These are phyloP conservation scores for Colletotrichum gloeosporioides DNA, from an alignment of 2,329 filamentous ascomycete genomes.

Conservation along the genomic window DNA sequence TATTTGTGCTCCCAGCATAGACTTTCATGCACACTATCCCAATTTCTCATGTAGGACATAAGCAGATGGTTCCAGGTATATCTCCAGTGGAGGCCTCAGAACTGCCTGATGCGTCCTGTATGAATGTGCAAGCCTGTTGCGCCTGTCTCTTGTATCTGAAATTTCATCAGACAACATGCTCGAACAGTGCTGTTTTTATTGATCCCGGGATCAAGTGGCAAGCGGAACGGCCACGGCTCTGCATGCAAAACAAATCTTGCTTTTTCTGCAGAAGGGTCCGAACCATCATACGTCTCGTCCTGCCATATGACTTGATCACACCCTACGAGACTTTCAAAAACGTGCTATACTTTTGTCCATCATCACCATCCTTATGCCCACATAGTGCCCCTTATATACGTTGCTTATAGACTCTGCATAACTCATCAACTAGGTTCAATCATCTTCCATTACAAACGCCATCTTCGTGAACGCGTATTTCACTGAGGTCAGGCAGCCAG, in stretches of 20 bases:
- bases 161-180: too few species aligned
- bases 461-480: background rate
- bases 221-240: background rate
- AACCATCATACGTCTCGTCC: background rate
- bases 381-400: background rate
- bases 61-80: background rate
- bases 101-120: background rate
- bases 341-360: background rate
- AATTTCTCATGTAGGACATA: accelerated
- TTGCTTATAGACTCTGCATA: background rate
- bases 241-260: accelerated
- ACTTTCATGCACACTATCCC: background rate
- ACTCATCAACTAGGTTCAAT: background rate
- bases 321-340: background rate
- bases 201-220: accelerated
- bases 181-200: too few species aligned
- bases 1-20: background rate
- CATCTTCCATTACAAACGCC: background rate
- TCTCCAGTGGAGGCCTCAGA: background rate
- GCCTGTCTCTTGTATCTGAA: too few species aligned
- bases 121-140: accelerated
- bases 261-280: background rate
- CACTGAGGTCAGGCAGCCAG: background rate
- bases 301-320: background rate
- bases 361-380: background rate